Percentiles rank a stretch among this genome's conserved stretches.
Conservation (phyloP, 2,329 filamentous ascomycete species). For the Trichoderma oligosporum region DNA sequence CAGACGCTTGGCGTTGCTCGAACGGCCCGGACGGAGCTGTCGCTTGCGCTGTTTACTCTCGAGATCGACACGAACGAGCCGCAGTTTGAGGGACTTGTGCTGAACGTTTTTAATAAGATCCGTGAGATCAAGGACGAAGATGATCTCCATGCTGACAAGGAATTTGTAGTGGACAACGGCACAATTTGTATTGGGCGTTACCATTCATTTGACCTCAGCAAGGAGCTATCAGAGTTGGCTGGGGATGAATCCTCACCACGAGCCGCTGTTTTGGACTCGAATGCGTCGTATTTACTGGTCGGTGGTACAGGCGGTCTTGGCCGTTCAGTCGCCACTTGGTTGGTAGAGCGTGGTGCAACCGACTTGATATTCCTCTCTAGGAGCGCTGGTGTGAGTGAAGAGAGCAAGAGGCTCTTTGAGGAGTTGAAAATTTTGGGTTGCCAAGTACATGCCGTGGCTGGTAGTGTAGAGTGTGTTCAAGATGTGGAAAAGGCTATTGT, state of each 20-base stretch:
- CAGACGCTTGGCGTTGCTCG: conserved; percentile 16
- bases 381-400: conserved; percentile 22
- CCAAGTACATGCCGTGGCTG: conserved; percentile 28
- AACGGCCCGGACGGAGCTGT: conserved; percentile 14
- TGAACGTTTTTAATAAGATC: no score
- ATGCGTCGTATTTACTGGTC: conserved; percentile 34
- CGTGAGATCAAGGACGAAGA: no score
- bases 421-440: conserved; percentile 29
- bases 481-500: conserved; percentile 29
- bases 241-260: not conserved
- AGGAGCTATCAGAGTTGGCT: no score
- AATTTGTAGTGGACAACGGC: no score
- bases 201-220: no score
- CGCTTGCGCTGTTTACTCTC: conserved; percentile 7
- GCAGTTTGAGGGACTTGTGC: no score
- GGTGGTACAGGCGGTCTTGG: conserved; percentile 34
- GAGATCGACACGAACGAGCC: no score
- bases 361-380: conserved; percentile 30
- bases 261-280: no score
- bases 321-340: conserved; percentile 28
- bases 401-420: conserved; percentile 20
- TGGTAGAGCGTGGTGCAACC: conserved; percentile 30
- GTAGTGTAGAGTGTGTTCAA: conserved; percentile 30
- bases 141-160: no score
- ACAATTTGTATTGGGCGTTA: no score